phyloP scores from a whole-genome alignment of 441 rosid species.

The Pelargonium cotyledonis region DNA sequence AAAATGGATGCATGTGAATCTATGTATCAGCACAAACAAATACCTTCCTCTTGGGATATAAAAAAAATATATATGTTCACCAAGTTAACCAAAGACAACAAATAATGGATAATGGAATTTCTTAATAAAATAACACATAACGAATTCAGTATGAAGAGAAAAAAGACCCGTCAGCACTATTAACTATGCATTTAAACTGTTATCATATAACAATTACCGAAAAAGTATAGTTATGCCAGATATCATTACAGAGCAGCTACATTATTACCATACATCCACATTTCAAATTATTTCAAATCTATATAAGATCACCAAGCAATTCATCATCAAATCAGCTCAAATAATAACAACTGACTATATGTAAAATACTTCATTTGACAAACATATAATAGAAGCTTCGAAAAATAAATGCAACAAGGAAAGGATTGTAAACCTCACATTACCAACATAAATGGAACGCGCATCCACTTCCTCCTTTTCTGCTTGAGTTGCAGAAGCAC shows the following conservation, averaged over 20 bases:
- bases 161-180: background rate
- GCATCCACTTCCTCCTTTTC: constrained; percentile 79
- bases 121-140: background rate
- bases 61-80: background rate
- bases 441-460: constrained; percentile 74
- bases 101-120: background rate
- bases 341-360: background rate
- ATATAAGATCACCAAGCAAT: background rate
- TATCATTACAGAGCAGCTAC: no score
- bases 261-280: no score
- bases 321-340: background rate
- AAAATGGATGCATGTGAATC: background rate
- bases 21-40: background rate
- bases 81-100: background rate
- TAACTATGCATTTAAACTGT: background rate
- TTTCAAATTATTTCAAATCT: background rate
- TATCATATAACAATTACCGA: no score
- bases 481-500: constrained; percentile 43
- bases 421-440: constrained; percentile 46
- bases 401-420: background rate
- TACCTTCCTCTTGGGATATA: background rate
- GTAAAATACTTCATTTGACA: background rate
- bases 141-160: background rate
- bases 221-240: no score
- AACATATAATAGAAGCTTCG: background rate